Base-by-base conservation (phyloP, 176 grass and related monocot genomes). In the Areca catechu region DNA sequence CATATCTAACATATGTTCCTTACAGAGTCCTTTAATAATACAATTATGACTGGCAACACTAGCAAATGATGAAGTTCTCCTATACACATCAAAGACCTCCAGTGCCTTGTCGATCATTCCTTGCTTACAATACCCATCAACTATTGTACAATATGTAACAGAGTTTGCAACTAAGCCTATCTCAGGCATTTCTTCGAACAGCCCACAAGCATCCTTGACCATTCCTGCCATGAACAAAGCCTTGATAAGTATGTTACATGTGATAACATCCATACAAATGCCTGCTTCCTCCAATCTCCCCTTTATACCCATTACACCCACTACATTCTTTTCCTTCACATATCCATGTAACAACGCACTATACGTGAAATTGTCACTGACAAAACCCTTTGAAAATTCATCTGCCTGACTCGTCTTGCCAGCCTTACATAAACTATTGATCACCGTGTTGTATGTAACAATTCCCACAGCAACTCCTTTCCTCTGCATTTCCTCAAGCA, bases 171-270 rank as follows among this genome's bases (percentile, higher is more conserved):
- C 62, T 79, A 89, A 77, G 28, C 76, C 76, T 66, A 85, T 89
- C 50, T 62, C 51, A 71, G 48, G 66, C 85, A 89, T 89, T 83
- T 68, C 63, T 62, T 66, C 61, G 72, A 95, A 89, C 85, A 95
- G 62, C 28, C 67, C 74, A 66, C 73, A 80, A 51, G 85, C 90
- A 83, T 89, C 79, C 58, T 85, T 70, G 53, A 78, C 62, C 55
- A 72, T 95, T 2, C 81, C 84, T 34, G 80, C 78, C 76, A 81
- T 66, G 68, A 89, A 80, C 23, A 83, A 73, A 51, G 85, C 85
- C 76, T 89, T 89, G 50, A 95, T 78, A 71, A 95, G 82, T 56
- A 80, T 70, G 75, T 89, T 95, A 75, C 79, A 95, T 55, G 75
- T 89, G 58, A 83, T 62, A 75, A 80, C 68, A 68, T 95, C 90